These are phyloP conservation scores for Cladosporium halotolerans DNA, from an alignment of 2,329 filamentous ascomycete species.

Conservation along the genomic window DNA sequence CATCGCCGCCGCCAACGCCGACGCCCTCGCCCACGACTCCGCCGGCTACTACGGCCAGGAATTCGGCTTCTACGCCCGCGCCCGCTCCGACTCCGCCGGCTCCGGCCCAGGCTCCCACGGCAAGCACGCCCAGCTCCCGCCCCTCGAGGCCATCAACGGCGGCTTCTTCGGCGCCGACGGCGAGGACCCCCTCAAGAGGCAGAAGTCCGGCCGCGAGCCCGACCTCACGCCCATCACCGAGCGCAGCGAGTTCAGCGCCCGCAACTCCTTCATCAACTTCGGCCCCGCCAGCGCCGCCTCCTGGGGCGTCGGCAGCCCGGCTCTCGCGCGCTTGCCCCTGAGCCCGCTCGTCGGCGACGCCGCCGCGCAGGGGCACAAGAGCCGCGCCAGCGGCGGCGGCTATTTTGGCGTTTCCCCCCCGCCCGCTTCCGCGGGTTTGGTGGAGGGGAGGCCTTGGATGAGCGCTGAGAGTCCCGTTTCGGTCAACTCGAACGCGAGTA, in stretches of 20 bases:
- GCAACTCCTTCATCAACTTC: conserved; percentile 70
- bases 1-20: conserved; percentile 91
- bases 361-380: neutral
- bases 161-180: conserved; percentile 82
- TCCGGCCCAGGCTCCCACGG: neutral
- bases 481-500: no score
- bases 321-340: conserved; percentile 56
- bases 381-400: neutral
- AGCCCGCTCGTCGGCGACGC: conserved; percentile 16
- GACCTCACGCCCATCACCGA: conserved; percentile 96
- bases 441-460: no score
- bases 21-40: conserved; percentile 82
- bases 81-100: conserved; percentile 34
- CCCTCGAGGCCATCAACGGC: conserved; percentile 64
- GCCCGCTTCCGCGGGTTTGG: neutral
- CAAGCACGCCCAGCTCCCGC: conserved; percentile 23
- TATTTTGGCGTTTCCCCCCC: conserved; percentile 6
- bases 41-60: conserved; percentile 95
- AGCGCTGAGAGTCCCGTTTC: no score
- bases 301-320: conserved; percentile 50
- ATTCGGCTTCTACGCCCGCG: conserved; percentile 83
- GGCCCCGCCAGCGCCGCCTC: conserved; percentile 45
- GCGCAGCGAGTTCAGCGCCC: conserved; percentile 88
- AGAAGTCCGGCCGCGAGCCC: conserved; percentile 76
- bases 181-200: conserved; percentile 54